phyloP scores from a whole-genome alignment of 768 basidiomycete species.

The Daedalea quercina region DNA sequence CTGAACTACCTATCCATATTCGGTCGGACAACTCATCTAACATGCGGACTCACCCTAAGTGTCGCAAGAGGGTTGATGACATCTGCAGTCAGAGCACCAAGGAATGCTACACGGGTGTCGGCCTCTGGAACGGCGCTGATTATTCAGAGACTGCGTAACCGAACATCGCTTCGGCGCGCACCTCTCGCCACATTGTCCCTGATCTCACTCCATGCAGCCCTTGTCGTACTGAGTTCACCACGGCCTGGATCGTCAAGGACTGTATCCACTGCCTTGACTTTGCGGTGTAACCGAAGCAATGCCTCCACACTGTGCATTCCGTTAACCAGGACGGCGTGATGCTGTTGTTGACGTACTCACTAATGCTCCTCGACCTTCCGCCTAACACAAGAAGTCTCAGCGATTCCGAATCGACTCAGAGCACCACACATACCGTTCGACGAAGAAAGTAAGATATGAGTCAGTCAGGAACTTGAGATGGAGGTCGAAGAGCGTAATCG shows the following conservation, averaged over 20 bases:
- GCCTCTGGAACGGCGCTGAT: conserved; percentile 46
- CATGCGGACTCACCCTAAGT: conserved; percentile 46
- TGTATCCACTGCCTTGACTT: conserved; percentile 61
- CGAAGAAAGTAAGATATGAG: conserved; percentile 79
- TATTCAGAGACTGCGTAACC: neutral
- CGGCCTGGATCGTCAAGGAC: conserved; percentile 59
- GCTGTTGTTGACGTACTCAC: conserved; percentile 35
- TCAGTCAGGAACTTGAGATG: conserved; percentile 66
- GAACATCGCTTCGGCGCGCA: conserved; percentile 21
- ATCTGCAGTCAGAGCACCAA: conserved; percentile 60
- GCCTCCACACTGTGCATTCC: conserved; percentile 54
- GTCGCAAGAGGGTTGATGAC: conserved; percentile 63
- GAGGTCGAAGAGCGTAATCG: conserved; percentile 63
- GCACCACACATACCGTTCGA: conserved; percentile 57
- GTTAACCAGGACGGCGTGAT: neutral
- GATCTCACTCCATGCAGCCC: conserved; percentile 78
- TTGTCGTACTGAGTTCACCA: conserved; percentile 48
- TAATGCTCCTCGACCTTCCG: conserved; percentile 82
- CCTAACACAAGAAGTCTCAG: conserved; percentile 31
- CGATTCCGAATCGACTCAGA: conserved; percentile 3
- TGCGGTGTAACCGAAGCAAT: conserved; percentile 65
- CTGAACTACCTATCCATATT: conserved; percentile 28
- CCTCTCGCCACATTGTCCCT: conserved; percentile 83
- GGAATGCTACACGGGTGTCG: conserved; percentile 75
- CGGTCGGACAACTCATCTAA: neutral